Evolutionary conservation across 2,329 filamentous ascomycete genomes (phyloP).

Genomic region (Scytalidium sp.): DNA sequence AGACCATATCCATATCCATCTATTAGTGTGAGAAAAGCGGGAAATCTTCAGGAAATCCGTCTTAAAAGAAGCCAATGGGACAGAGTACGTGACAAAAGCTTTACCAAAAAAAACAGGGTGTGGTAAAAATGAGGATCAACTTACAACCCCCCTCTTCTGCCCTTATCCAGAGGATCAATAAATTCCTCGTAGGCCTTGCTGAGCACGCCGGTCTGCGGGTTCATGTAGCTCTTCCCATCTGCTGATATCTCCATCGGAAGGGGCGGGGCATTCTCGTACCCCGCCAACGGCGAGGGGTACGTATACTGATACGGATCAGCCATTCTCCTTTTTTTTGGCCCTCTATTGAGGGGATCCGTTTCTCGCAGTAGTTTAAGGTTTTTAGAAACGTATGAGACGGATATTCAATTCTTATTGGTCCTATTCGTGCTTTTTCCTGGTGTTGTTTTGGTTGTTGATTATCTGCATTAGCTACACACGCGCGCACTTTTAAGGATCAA

Average conservation of each 20-base stretch:
- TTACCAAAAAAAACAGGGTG: background rate
- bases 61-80: background rate
- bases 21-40: too few relatives aligned
- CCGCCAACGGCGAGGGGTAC: slow-evolving; percentile 50
- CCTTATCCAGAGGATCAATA: slow-evolving; percentile 63
- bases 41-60: too few relatives aligned
- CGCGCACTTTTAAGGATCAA: too few relatives aligned
- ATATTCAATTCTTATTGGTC: too few relatives aligned
- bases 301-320: slow-evolving; percentile 46
- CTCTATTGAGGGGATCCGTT: too few relatives aligned
- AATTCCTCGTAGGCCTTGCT: slow-evolving; percentile 73
- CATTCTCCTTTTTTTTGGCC: slow-evolving; percentile 33
- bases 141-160: slow-evolving; percentile 67
- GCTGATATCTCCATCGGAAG: slow-evolving; percentile 43
- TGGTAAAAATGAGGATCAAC: slow-evolving; percentile 22
- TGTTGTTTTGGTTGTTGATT: too few relatives aligned
- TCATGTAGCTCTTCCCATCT: slow-evolving; percentile 76
- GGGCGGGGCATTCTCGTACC: slow-evolving; percentile 44
- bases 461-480: too few relatives aligned
- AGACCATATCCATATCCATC: background rate
- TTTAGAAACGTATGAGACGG: too few relatives aligned
- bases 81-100: background rate
- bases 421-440: too few relatives aligned
- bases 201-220: slow-evolving; percentile 55
- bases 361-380: too few relatives aligned